Conservation (phyloP, 1,139 yeast species). For the Geotrichum citri-aurantii region DNA sequence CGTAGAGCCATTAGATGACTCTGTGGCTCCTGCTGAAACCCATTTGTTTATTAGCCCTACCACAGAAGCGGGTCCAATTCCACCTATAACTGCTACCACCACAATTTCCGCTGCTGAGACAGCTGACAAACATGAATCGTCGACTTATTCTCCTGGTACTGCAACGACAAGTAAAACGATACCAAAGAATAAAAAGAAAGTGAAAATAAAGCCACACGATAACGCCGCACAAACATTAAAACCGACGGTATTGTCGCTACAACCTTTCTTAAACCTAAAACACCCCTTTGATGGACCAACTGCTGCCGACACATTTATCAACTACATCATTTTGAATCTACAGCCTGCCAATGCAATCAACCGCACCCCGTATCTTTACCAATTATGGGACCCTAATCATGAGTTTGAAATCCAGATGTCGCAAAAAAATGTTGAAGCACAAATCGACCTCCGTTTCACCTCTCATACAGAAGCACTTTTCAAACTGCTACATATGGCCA, state of each 20-base stretch:
- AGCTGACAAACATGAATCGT: background rate
- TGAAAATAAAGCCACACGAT: background rate
- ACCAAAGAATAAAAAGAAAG: background rate
- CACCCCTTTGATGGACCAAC: background rate
- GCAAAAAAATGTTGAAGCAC: background rate
- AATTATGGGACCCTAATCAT: background rate
- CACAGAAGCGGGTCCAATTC: background rate
- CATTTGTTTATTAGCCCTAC: background rate
- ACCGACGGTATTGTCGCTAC: background rate
- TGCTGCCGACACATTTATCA: background rate
- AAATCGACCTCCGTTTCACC: background rate
- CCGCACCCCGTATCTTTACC: background rate
- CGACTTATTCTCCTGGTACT: background rate
- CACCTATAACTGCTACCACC: background rate
- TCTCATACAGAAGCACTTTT: background rate
- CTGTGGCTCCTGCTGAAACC: background rate
- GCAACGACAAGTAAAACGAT: background rate
- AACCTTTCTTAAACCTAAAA: background rate
- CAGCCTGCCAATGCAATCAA: conserved; percentile 7
- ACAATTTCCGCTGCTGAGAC: background rate
- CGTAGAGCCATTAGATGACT: background rate
- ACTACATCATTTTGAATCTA: conserved; percentile 4
- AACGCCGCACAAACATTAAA: background rate
- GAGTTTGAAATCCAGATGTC: background rate
- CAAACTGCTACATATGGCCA: background rate